Evolutionary conservation across 2,329 filamentous ascomycete species (phyloP), one percentile per base, ranked within the genome.

Genomic region (Sodiomyces alkalinus): DNA sequence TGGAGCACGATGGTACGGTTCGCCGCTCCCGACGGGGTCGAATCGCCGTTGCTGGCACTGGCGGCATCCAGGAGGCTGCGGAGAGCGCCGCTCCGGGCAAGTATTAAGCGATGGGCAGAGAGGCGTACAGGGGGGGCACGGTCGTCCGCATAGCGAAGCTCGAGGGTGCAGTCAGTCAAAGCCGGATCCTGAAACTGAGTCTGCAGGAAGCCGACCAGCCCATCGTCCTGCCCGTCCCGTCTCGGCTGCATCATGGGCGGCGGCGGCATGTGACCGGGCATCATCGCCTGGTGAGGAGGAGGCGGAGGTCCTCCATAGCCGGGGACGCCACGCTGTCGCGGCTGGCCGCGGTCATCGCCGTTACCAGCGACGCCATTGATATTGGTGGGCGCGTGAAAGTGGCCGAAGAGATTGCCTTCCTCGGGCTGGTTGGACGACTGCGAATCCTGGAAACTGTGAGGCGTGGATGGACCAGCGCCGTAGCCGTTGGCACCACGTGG

Each of bases 361-460:
- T 39, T 39, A 3, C 41, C 43, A 12, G 37, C 31, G 2, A 34
- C 39, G 5, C 53, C 52, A 21, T 52, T 64, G n/a, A 53, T 51
- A 22, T 46, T 49, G 16, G 52, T 53, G 16, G 46, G 51, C 17
- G 53, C 41, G 27, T 50, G 42, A 22, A 53, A 56, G 34, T 56
- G 58, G 16, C 47, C 51, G 29, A 49, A 53, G 30, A 56, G 45
- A 31, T 51, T 53, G 17, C 50, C 54, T 9, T 64, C 60, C 21
- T 60, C 61, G 11, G 51, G 55, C 23, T 60, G 58, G 5, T 50
- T 56, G 2, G 69, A 71, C 19, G 66, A 60, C 34, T 73, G 70
- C 3, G 71, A 74, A 19, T 62, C 69, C 31, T 72, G 70, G 41
- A 70, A 71, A 46, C 68, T 74, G 36, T 68, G 68, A 4, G 68